phyloP scores from a whole-genome alignment of 805 yeast genomes.

The Ogataea pini region DNA sequence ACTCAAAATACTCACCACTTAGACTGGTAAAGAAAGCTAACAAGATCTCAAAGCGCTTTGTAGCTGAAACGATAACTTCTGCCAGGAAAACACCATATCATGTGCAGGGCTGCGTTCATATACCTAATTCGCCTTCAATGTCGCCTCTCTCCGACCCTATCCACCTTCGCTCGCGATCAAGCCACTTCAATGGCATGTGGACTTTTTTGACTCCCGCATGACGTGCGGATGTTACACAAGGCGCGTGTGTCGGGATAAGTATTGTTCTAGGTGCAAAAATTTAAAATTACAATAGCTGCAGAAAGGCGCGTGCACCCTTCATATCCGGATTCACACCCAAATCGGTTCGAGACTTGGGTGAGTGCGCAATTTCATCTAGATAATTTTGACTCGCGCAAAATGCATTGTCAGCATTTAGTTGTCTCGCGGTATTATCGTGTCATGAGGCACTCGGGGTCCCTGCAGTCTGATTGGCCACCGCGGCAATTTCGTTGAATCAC shows the following conservation, averaged over 20 bases:
- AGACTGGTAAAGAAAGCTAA: too few relatives aligned
- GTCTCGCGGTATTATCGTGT: too few relatives aligned
- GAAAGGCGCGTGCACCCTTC: not conserved
- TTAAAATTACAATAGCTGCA: not conserved
- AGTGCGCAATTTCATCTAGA: not conserved
- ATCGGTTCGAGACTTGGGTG: not conserved
- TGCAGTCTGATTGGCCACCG: conserved; percentile 1
- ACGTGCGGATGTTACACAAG: not conserved
- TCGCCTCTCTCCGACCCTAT: not conserved
- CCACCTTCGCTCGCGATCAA: not conserved
- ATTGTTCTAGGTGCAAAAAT: not conserved
- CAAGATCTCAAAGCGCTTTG: too few relatives aligned
- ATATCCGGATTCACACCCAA: not conserved
- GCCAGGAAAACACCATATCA: not conserved
- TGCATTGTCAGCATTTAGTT: too few relatives aligned
- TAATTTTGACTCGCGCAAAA: not conserved
- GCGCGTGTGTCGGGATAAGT: not conserved
- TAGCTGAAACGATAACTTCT: not conserved
- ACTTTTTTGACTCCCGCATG: conserved; percentile 2
- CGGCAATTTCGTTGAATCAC: not conserved
- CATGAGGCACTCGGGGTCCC: not conserved
- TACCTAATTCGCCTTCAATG: not conserved
- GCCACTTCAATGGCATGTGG: not conserved
- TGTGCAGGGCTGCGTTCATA: not conserved
- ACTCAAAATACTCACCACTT: not conserved